phyloP scores from a whole-genome alignment of 345 rosid genomes.

The Gossypium australe region DNA sequence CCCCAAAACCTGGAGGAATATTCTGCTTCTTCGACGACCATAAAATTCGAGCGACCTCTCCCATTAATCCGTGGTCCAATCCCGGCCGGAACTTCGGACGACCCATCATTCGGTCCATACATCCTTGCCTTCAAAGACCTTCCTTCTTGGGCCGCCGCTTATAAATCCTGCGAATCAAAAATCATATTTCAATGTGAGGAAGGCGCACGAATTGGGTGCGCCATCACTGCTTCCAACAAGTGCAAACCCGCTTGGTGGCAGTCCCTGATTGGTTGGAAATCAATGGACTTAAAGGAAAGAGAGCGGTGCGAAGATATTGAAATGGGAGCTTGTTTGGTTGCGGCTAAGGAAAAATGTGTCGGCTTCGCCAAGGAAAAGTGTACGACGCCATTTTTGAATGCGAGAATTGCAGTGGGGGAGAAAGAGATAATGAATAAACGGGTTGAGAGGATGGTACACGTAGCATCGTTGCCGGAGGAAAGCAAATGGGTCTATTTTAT shows the following conservation, averaged over 20 bases:
- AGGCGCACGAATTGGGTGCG: constrained; percentile 80
- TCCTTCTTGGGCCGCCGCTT: constrained; percentile 59
- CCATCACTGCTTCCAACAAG: constrained; percentile 60
- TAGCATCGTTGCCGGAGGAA: constrained; percentile 41
- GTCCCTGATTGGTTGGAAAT: constrained; percentile 24
- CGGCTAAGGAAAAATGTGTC: constrained; percentile 58
- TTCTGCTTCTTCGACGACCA: constrained; percentile 53
- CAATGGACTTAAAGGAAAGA: constrained; percentile 45
- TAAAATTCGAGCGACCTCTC: constrained; percentile 45
- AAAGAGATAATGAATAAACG: constrained; percentile 14
- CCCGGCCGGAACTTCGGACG: constrained; percentile 34
- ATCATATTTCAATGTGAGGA: constrained; percentile 66
- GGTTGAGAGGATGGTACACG: constrained; percentile 32
- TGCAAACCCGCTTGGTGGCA: constrained; percentile 90
- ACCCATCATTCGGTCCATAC: constrained; percentile 36
- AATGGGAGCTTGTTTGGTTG: constrained; percentile 54
- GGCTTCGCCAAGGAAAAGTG: constrained; percentile 61
- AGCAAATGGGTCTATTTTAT: constrained; percentile 24
- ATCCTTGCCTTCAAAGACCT: constrained; percentile 65
- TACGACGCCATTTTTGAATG: constrained; percentile 46
- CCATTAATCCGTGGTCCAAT: constrained; percentile 72
- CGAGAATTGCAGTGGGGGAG: constrained; percentile 44
- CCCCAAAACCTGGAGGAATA: constrained; percentile 41
- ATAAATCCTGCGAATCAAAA: constrained; percentile 36
- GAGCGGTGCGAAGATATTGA: constrained; percentile 78